phyloP scores from a whole-genome alignment of 2,329 filamentous ascomycete species.

The Nemania sp. region DNA sequence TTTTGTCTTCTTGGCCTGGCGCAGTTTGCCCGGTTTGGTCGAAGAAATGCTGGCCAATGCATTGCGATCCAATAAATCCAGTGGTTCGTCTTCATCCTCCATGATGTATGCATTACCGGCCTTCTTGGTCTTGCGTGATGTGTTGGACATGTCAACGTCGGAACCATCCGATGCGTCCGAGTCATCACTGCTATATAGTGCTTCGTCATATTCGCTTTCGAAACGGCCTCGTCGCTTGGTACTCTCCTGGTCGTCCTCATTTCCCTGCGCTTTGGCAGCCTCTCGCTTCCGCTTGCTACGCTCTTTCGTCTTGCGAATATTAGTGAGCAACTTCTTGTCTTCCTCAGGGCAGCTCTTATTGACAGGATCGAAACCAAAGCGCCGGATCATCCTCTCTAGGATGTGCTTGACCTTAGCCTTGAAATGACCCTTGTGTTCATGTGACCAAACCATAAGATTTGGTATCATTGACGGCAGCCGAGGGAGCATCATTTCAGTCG shows the following conservation, averaged over 20 bases:
- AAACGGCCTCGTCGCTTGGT: slow-evolving; percentile 65
- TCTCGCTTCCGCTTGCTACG: slow-evolving; percentile 88
- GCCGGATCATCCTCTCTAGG: slow-evolving; percentile 87
- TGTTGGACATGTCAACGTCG: slow-evolving; percentile 59
- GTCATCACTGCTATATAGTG: slow-evolving; percentile 81
- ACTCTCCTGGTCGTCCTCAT: slow-evolving; percentile 57
- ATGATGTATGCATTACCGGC: slow-evolving; percentile 81
- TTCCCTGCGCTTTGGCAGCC: slow-evolving; percentile 59
- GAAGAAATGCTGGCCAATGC: slow-evolving; percentile 92
- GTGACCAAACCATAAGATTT: slow-evolving; percentile 92
- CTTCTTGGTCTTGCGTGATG: slow-evolving; percentile 53
- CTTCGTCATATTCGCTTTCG: slow-evolving; percentile 92
- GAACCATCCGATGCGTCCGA: slow-evolving; percentile 66
- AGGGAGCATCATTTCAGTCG: slow-evolving; percentile 75
- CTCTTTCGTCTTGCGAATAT: slow-evolving; percentile 95
- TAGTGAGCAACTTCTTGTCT: slow-evolving; percentile 86
- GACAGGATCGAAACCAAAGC: slow-evolving; percentile 82
- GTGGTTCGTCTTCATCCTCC: slow-evolving; percentile 90
- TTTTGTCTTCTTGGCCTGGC: slow-evolving; percentile 58
- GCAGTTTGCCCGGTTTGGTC: slow-evolving; percentile 74
- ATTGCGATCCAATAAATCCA: slow-evolving; percentile 87
- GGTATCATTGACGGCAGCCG: slow-evolving; percentile 78
- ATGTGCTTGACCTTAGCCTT: slow-evolving; percentile 98
- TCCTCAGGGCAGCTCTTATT: slow-evolving; percentile 81
- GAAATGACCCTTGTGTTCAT: slow-evolving; percentile 98